phyloP scores from a whole-genome alignment of 305 asterid genomes.

The Lippia alba region DNA sequence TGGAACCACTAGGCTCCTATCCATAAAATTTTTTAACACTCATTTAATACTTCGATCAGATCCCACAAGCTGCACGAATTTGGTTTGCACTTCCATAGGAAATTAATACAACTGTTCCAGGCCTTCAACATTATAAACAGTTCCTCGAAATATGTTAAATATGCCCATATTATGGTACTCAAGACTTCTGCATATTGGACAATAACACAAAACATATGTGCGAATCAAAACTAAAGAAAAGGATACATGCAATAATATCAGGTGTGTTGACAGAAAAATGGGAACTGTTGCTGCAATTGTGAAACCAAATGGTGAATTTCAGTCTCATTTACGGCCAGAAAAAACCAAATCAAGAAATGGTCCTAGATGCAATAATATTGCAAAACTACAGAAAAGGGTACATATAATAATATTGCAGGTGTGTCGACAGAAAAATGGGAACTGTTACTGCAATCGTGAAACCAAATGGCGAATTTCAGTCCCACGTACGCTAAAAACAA shows the following conservation, averaged over 20 bases:
- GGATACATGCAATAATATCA: not conserved
- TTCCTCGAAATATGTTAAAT: not conserved
- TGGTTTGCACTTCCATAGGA: not conserved
- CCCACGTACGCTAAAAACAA: slow-evolving; percentile 1
- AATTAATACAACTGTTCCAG: slow-evolving; percentile 6
- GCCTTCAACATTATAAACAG: slow-evolving; percentile 5
- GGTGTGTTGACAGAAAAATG: not conserved
- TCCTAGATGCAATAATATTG: not conserved
- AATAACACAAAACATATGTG: not conserved
- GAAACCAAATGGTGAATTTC: slow-evolving; percentile 1
- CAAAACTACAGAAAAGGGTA: not conserved
- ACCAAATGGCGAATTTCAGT: not conserved
- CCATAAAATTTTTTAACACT: not conserved
- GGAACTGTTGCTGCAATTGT: not conserved
- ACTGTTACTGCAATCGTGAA: not conserved
- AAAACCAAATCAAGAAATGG: no score
- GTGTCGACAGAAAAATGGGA: not conserved
- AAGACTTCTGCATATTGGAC: not conserved
- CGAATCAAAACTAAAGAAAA: no score
- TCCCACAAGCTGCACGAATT: not conserved
- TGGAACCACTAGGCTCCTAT: not conserved
- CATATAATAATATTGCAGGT: slow-evolving; percentile 5
- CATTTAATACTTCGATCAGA: not conserved
- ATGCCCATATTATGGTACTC: not conserved
- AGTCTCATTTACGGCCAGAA: not conserved